Conservation (phyloP, 2,329 filamentous ascomycete genomes). For the Celoporthe dispersa region DNA sequence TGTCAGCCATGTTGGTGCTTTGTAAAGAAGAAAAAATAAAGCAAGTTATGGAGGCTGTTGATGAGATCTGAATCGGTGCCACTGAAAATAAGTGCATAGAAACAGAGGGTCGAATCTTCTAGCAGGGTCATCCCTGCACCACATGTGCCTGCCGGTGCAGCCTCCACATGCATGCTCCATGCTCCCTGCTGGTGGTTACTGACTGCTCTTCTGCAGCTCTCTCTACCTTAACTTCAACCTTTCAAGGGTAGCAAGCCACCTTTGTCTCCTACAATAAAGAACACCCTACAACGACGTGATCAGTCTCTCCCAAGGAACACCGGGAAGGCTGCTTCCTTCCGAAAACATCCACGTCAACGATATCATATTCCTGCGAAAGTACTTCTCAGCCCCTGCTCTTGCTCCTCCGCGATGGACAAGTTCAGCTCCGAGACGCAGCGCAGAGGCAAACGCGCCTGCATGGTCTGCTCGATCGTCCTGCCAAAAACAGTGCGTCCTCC, state of each 20-base stretch:
- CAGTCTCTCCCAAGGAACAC: neutral
- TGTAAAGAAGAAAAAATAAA: neutral
- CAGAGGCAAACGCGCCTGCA: constrained; percentile 91
- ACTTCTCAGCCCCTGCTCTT: neutral
- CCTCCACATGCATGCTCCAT: constrained; percentile 7
- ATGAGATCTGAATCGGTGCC: neutral
- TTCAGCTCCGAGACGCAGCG: constrained; percentile 54
- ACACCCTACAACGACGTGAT: neutral
- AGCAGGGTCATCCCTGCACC: neutral
- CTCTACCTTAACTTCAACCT: neutral
- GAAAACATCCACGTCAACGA: neutral
- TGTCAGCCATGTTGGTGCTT: constrained; percentile 15
- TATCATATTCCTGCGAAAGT: neutral
- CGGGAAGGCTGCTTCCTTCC: neutral
- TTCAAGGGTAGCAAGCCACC: neutral
- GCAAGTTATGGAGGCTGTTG: neutral
- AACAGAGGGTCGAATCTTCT: neutral
- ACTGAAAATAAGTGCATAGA: neutral
- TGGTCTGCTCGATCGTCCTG: constrained; percentile 97
- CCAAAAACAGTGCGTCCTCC: constrained; percentile 67
- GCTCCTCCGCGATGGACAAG: constrained; percentile 7
- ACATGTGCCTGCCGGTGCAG: constrained; percentile 3
- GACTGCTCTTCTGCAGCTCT: neutral
- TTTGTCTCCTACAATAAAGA: neutral
- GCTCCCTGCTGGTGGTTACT: neutral